phyloP scores from a whole-genome alignment of 129 eudicot species.

The Tanacetum coccineum region DNA sequence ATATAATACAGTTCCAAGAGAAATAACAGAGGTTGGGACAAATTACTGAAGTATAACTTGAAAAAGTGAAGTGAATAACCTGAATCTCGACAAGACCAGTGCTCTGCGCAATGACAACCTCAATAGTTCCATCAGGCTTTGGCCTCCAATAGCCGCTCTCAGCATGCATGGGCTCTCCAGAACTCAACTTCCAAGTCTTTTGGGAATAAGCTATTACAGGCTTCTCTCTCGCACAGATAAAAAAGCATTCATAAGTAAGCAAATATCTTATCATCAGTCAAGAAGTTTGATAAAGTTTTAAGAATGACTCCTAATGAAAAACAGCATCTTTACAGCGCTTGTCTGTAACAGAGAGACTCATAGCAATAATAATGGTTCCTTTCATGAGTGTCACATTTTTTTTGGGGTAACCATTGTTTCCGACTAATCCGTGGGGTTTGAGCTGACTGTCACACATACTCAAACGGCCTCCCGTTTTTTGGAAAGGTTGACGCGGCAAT shows the following conservation, averaged over 20 bases:
- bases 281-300: not conserved
- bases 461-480: no score
- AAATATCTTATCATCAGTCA: not conserved
- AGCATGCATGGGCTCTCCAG: constrained; percentile 77
- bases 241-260: not conserved
- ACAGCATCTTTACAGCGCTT: no score
- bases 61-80: constrained; percentile 25
- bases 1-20: not conserved
- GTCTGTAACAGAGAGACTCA: no score
- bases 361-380: not conserved
- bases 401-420: no score
- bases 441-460: no score
- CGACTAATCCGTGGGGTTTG: no score
- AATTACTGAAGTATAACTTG: not conserved
- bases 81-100: constrained; percentile 76
- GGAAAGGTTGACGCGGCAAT: no score
- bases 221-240: constrained; percentile 19
- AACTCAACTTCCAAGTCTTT: constrained; percentile 70
- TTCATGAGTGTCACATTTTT: not conserved
- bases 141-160: constrained; percentile 83
- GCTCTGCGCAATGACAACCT: constrained; percentile 75
- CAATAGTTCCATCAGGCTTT: constrained; percentile 63
- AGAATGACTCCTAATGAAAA: not conserved
- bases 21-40: not conserved
- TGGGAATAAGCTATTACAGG: constrained; percentile 69